Evolutionary conservation across 805 yeast genomes (phyloP).

Genomic region (Yarrowia sp.): DNA sequence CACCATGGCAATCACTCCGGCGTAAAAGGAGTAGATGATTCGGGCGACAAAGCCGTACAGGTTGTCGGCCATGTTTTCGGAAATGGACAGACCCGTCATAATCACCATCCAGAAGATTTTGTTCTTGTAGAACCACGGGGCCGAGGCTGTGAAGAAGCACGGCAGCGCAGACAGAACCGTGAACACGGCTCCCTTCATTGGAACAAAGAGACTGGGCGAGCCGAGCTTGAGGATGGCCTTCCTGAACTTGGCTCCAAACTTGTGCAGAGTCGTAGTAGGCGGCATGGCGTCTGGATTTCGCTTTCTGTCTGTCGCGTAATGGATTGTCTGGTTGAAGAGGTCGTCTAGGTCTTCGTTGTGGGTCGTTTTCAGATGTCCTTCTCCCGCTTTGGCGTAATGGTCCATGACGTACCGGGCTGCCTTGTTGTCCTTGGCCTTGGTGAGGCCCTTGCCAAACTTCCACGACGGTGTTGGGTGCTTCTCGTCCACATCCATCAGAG

Average conservation of each 20-base stretch:
- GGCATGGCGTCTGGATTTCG: constrained; percentile 24
- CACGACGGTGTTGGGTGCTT: neutral
- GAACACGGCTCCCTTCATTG: constrained; percentile 34
- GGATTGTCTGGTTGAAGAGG: neutral
- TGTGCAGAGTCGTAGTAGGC: neutral
- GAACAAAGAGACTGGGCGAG: constrained; percentile 30
- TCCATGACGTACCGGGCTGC: neutral
- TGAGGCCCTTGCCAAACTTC: neutral
- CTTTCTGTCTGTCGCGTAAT: neutral
- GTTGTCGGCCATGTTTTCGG: constrained; percentile 39
- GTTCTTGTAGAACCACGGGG: constrained; percentile 32
- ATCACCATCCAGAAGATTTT: constrained; percentile 39
- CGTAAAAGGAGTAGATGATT: constrained; percentile 36
- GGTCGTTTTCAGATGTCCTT: neutral
- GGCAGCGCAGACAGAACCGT: constrained; percentile 34
- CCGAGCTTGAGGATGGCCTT: neutral
- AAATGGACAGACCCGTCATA: constrained; percentile 36
- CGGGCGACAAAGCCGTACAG: constrained; percentile 36
- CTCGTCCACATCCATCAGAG: neutral
- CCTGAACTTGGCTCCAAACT: neutral
- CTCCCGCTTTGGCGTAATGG: neutral
- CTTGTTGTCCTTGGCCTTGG: neutral
- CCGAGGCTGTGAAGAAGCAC: constrained; percentile 34
- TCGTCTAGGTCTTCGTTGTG: constrained; percentile 15
- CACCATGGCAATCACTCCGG: constrained; percentile 38